phyloP scores from a whole-genome alignment of 805 yeast genomes.

The Starmerella scarabaei region DNA sequence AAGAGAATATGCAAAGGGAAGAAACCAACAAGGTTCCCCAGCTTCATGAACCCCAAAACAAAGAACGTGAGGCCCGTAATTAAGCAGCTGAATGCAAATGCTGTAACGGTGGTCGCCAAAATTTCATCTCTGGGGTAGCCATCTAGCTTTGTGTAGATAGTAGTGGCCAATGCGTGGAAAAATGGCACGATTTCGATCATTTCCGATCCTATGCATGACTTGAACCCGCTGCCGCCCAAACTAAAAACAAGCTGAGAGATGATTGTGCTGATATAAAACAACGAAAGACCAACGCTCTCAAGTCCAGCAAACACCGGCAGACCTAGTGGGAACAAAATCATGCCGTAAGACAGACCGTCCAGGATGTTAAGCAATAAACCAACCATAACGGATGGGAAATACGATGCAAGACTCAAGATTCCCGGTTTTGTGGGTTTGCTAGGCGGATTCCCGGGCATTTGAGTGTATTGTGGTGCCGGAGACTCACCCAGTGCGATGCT shows the following conservation, averaged over 20 bases:
- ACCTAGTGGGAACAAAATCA: conserved; percentile 91
- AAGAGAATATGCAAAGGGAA: conserved; percentile 93
- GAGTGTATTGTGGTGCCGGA: too few species aligned
- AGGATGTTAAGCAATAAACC: conserved; percentile 77
- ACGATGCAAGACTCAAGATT: too few species aligned
- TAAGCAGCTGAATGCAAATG: conserved; percentile 71
- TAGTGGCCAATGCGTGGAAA: conserved; percentile 84
- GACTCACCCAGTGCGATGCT: too few species aligned
- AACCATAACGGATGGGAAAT: conserved; percentile 68
- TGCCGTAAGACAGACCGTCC: conserved; percentile 91
- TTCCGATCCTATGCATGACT: conserved; percentile 88
- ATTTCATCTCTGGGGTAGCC: conserved; percentile 35
- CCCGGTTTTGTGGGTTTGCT: too few species aligned
- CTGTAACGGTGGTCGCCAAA: conserved; percentile 72
- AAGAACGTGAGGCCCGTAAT: conserved; percentile 78
- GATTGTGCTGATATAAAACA: conserved; percentile 89
- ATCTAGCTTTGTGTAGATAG: conserved; percentile 48
- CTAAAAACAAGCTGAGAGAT: conserved; percentile 81
- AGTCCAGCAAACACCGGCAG: conserved; percentile 60
- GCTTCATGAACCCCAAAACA: conserved; percentile 56
- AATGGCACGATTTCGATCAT: conserved; percentile 99
- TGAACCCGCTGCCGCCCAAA: conserved; percentile 80
- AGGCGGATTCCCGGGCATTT: too few species aligned
- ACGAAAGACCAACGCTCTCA: conserved; percentile 82
- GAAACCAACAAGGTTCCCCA: conserved; percentile 84